Evolutionary conservation across 176 grass and related monocot genomes (phyloP), one percentile per base, ranked within the genome.

Genomic region (Saccharum spontaneum): DNA sequence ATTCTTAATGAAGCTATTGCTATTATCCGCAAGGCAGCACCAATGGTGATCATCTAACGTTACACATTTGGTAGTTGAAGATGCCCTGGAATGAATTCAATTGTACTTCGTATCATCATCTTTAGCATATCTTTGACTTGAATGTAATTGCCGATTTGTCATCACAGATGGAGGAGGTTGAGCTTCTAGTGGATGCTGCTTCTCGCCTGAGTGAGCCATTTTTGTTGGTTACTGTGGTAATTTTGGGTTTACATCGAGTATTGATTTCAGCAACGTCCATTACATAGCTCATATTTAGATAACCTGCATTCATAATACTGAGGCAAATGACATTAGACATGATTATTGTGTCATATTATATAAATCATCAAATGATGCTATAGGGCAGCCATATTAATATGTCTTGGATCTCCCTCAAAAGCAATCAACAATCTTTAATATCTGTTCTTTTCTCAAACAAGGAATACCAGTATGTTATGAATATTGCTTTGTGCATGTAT

Each of bases 141-240:
- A 88, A 85, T 87, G 49, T 92, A 79, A 84, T 88, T 84, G 68
- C 85, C 80, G 15, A 78, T 88, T 46, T 90, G 43, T 88, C 82
- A 38, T 92, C 43, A 72, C 94, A 99, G 97, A 99, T 99, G 97
- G 89, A 99, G 86, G 97, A 99, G 69, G 90, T 92, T 74, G 94
- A 89, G 15, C 93, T 99, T 93, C 90, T 99, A 37, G 86, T 91
- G 79, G 97, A 96, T 91, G 93, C 97, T 86, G 92, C 86, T 91
- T 91, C 90, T 81, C 86, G 91, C 34, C 94, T 99, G 84, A 96
- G 71, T 88, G 94, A 99, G 86, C 97, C 97, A 91, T 99, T 99
- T 99, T 91, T 99, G 88, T 88, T 99, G 88, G 97, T 99, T 90
- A 91, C 83, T 99, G 94, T 99, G 97, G 97, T 99, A 95, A 99